Conservation (phyloP, 2,329 filamentous ascomycete species). For the Pestalotiopsis sp. region DNA sequence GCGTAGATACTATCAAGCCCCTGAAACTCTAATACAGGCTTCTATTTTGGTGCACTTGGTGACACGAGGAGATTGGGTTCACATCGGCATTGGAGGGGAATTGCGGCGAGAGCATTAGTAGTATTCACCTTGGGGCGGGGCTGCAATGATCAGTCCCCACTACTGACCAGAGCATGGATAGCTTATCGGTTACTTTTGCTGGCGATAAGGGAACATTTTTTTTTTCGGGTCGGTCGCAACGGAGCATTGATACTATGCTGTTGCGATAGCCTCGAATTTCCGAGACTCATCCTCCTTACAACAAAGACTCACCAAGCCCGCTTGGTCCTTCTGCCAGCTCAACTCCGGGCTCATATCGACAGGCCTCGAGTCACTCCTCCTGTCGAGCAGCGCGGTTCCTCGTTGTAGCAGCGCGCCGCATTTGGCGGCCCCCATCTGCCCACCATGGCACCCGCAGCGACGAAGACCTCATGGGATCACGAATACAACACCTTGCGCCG, state of each 20-base stretch:
- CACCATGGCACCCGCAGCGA: conserved; percentile 59
- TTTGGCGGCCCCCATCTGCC: conserved; percentile 3
- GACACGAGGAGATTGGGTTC: neutral
- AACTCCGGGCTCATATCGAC: neutral
- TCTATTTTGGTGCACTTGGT: neutral
- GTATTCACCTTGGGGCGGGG: neutral
- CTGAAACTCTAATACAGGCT: neutral
- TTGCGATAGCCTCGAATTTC: conserved; percentile 2
- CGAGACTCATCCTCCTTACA: neutral
- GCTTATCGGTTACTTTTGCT: neutral
- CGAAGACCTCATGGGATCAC: conserved; percentile 77
- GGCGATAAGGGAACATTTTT: conserved; percentile 12
- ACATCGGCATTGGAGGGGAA: neutral
- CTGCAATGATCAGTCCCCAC: neutral
- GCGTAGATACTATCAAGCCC: neutral
- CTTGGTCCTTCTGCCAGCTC: neutral
- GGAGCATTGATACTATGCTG: neutral
- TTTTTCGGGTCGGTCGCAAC: neutral
- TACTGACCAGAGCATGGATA: neutral
- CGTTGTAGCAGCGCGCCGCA: neutral
- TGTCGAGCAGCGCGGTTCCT: neutral
- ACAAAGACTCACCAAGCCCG: neutral
- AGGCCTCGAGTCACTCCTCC: neutral
- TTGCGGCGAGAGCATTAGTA: neutral
- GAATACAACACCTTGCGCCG: conserved; percentile 84